Percentiles rank a stretch among this genome's conserved stretches.
Conservation (phyloP, 2,329 filamentous ascomycete genomes). For the Thelonectria olida region DNA sequence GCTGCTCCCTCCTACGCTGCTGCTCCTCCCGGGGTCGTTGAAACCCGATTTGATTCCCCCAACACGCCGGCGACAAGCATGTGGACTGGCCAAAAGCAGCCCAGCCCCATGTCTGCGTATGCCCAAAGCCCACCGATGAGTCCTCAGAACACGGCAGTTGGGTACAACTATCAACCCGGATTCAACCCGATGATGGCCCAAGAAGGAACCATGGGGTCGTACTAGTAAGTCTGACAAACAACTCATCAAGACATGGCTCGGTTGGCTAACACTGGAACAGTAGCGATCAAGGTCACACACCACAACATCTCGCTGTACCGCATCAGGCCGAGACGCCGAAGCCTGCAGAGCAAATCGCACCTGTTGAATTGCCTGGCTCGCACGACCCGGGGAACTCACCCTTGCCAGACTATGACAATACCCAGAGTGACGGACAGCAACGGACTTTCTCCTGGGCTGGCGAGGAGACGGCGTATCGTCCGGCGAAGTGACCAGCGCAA, state of each 20-base stretch:
- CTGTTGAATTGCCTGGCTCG: slow-evolving; percentile 48
- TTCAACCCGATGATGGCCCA: slow-evolving; percentile 27
- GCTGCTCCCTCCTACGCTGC: slow-evolving; percentile 1
- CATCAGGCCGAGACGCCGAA: slow-evolving; percentile 30
- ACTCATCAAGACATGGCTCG: not conserved
- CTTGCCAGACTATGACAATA: slow-evolving; percentile 44
- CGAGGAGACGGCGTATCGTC: slow-evolving; percentile 41
- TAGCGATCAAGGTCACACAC: slow-evolving; percentile 22
- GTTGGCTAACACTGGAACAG: slow-evolving; percentile 6
- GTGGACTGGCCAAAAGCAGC: slow-evolving; percentile 34
- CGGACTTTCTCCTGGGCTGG: slow-evolving; percentile 44
- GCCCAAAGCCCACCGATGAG: slow-evolving; percentile 44
- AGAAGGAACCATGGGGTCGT: slow-evolving; percentile 34
- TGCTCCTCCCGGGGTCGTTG: slow-evolving; percentile 22
- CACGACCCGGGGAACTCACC: slow-evolving; percentile 44
- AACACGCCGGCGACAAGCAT: slow-evolving; percentile 23
- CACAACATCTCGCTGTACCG: slow-evolving; percentile 26
- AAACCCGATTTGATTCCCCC: slow-evolving; percentile 30
- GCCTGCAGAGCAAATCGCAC: slow-evolving; percentile 29
- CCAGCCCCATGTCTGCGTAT: slow-evolving; percentile 41
- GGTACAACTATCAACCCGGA: slow-evolving; percentile 31
- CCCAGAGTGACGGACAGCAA: not conserved
- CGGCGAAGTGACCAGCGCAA: slow-evolving; percentile 26
- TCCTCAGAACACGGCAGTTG: slow-evolving; percentile 37
- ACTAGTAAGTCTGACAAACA: slow-evolving; percentile 39